Evolutionary conservation across 1,284 basidiomycete genomes (phyloP), one percentile per base, ranked within the genome.

Genomic region (Psilocybe mexicana): DNA sequence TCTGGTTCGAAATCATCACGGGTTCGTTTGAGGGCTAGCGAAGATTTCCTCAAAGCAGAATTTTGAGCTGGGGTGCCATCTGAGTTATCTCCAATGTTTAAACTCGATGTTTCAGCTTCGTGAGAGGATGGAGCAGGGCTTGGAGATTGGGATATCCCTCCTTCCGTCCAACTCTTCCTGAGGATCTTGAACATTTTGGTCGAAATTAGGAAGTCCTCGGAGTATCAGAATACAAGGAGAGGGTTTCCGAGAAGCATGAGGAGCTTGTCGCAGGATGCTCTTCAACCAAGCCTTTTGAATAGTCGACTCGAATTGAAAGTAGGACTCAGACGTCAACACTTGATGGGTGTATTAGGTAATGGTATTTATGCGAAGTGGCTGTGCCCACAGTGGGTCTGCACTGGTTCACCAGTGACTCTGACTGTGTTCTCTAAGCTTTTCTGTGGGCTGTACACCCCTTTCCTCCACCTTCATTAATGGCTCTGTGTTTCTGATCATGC

Each of bases 111-210:
- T 48, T 51, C 54, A 24, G 25, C 25, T 1, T 49, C 42, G 36
- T 60, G 60, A 14, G 40, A 42, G 46, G 55, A 35, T 12, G 62
- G 48, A n/a, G 54, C 46, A 23, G 64, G 60, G 24, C 54, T 61
- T 40, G 58, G 57, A 4, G 65, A 59, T 49, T 58, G 50, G 47
- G 57, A 42, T 26, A 45, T 36, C 3, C 47, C 4, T 8, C 38
- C 55, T 46, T 74, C 73, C 63, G 74, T 75, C 76, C 81, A 83
- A 52, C 78, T 76, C 51, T 81, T 72, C 67, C 79, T 83, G 79
- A 82, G 82, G 55, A 78, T 69, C 52, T 79, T 82, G 61, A 85
- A 70, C 84, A 86, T 86, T 43, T 44, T 48, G 52, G 35, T 14
- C 14, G 43, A 40, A 12, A 40, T 40, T 14, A n/a, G n/a, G 4